phyloP scores from a whole-genome alignment of 1,284 basidiomycete species.

The Trichosporon sp. region DNA sequence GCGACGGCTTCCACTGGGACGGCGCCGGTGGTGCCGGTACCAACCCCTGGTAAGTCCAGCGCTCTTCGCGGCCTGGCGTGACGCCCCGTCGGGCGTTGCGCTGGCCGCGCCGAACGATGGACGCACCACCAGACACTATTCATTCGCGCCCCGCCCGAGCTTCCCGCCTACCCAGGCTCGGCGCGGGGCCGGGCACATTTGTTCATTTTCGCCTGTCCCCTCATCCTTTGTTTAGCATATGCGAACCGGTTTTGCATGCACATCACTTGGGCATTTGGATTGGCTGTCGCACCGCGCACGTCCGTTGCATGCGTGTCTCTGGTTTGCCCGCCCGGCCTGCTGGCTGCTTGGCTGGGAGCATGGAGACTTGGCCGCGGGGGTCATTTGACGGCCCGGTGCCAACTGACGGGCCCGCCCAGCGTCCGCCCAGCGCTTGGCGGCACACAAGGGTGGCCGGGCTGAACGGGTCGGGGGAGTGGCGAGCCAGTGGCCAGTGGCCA shows the following conservation, averaged over 20 bases:
- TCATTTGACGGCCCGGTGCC: neutral
- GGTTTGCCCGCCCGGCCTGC: no score
- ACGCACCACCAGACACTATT: neutral
- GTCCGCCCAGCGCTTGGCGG: neutral
- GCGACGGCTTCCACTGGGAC: constrained; percentile 4
- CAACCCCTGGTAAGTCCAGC: neutral
- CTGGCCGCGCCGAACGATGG: neutral
- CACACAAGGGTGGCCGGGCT: neutral
- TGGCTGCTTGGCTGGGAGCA: no score
- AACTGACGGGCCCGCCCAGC: neutral
- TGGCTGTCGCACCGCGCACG: no score
- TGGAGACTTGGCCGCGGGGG: neutral
- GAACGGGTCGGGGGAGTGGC: no score
- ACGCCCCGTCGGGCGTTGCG: no score
- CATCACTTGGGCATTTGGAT: constrained; percentile 1
- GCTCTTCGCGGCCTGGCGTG: neutral
- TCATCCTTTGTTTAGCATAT: neutral
- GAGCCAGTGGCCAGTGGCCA: no score
- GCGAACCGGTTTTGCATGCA: constrained; percentile 6
- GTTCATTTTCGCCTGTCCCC: neutral
- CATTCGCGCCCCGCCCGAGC: neutral
- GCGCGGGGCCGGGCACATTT: neutral
- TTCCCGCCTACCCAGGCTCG: neutral
- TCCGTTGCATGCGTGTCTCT: no score
- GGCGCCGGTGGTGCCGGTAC: constrained; percentile 1